These are phyloP conservation scores for Salix arbutifolia DNA, from an alignment of 345 rosid species.

Conservation along the genomic window DNA sequence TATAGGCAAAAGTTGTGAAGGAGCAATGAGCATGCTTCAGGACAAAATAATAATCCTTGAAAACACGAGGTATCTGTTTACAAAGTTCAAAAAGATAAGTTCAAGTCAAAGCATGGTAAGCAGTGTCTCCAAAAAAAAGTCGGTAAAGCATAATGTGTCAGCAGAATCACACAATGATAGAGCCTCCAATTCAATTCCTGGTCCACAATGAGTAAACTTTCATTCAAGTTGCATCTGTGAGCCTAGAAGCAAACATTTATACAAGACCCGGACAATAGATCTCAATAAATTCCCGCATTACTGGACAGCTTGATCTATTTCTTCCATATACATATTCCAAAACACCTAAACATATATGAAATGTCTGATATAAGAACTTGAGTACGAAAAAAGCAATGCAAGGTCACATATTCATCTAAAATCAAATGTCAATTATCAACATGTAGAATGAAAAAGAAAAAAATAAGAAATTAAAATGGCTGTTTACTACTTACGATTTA, in stretches of 20 bases:
- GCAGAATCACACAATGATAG: not conserved
- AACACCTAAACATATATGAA: no score
- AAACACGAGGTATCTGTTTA: slow-evolving; percentile 80
- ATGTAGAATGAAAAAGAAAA: not conserved
- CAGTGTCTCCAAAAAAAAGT: not conserved
- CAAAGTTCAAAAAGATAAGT: slow-evolving; percentile 11
- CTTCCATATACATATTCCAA: not conserved
- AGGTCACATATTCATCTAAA: not conserved
- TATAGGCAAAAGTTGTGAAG: slow-evolving; percentile 95
- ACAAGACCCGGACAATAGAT: not conserved
- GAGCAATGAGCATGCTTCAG: slow-evolving; percentile 83
- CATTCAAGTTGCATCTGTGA: not conserved
- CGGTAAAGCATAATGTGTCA: not conserved
- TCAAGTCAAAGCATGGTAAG: slow-evolving; percentile 11
- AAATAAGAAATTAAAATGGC: not conserved
- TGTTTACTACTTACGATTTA: slow-evolving; percentile 63
- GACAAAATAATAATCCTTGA: slow-evolving; percentile 85
- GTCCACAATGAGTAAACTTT: not conserved
- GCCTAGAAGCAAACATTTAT: not conserved
- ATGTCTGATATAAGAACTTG: not conserved
- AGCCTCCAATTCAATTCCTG: not conserved
- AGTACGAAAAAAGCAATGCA: not conserved
- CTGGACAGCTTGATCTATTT: not conserved
- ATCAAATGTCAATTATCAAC: not conserved
- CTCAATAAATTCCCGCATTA: not conserved